Percentiles rank a stretch among this genome's conserved stretches.
Evolutionary conservation across 1,139 yeast genomes (phyloP).

Genomic region (Arxiozyma slooffiae): DNA sequence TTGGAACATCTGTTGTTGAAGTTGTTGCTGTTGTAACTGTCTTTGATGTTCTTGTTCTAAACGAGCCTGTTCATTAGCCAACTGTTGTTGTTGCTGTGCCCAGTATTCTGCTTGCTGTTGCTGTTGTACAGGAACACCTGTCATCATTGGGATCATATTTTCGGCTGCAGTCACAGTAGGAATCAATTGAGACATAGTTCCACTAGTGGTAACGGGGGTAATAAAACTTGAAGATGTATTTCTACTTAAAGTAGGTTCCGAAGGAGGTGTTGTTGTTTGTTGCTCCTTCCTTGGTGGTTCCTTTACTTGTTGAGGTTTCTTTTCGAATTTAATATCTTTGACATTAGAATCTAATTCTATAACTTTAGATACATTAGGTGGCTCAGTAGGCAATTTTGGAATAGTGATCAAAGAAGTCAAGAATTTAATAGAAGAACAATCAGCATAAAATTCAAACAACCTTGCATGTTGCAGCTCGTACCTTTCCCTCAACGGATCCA

Average conservation of each 20-base stretch:
- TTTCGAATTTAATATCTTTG: conserved; percentile 10
- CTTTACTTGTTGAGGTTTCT: conserved; percentile 1
- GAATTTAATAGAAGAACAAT: conserved; percentile 77
- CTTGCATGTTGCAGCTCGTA: conserved; percentile 73
- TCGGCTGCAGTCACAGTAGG: conserved; percentile 16
- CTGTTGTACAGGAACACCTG: conserved; percentile 6
- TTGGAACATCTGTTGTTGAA: conserved; percentile 63
- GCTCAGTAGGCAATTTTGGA: conserved; percentile 67
- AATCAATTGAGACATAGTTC: conserved; percentile 7
- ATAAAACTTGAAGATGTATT: background rate
- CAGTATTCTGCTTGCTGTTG: conserved; percentile 36
- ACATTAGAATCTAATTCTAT: conserved; percentile 3
- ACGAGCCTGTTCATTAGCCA: conserved; percentile 40
- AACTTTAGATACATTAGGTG: conserved; percentile 36
- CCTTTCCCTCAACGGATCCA: conserved; percentile 63
- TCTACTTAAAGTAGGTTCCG: conserved; percentile 1
- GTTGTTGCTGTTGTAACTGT: conserved; percentile 56
- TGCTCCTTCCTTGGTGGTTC: conserved; percentile 1
- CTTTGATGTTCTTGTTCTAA: conserved; percentile 41
- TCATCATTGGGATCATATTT: conserved; percentile 11
- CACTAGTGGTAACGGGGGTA: conserved; percentile 6
- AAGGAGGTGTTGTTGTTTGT: background rate
- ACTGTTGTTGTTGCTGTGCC: conserved; percentile 35
- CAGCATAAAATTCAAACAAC: conserved; percentile 78
- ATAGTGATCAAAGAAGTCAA: conserved; percentile 76